These are phyloP conservation scores for Neospora caninum DNA, from an alignment of 169 alveolate species.

Conservation along the genomic window DNA sequence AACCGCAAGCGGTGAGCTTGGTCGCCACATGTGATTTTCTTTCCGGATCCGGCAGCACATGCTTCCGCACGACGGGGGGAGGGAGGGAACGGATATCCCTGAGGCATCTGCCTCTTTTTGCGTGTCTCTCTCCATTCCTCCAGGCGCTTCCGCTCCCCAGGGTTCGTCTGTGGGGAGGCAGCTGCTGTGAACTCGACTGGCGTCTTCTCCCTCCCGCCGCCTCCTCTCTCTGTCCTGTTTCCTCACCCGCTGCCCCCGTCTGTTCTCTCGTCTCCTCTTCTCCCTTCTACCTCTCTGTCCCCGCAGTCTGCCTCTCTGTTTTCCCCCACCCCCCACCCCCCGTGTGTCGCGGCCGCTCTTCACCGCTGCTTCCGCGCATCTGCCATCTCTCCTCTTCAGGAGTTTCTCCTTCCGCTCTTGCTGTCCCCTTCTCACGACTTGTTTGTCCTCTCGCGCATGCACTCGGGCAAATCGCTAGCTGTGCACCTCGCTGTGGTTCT, in stretches of 20 bases:
- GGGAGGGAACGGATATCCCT: neutral
- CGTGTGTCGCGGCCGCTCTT: neutral
- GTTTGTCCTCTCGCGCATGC: neutral
- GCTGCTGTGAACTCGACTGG: neutral
- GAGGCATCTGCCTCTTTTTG: neutral
- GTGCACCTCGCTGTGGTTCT: neutral
- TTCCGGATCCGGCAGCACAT: neutral
- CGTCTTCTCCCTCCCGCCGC: slow-evolving; percentile 14
- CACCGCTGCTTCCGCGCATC: neutral
- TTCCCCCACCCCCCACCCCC: neutral
- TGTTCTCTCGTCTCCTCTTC: neutral
- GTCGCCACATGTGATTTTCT: neutral
- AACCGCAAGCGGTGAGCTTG: too few relatives aligned
- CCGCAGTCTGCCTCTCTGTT: neutral
- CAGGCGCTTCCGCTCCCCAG: neutral
- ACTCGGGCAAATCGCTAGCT: slow-evolving; percentile 28
- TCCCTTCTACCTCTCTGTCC: neutral
- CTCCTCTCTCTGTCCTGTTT: neutral
- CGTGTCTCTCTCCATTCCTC: neutral
- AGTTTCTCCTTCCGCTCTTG: neutral
- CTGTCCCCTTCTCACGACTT: neutral
- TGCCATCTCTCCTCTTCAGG: neutral
- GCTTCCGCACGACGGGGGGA: neutral
- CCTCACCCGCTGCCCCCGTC: neutral
- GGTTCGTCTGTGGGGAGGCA: slow-evolving; percentile 20